Base-by-base conservation (phyloP, 1,284 basidiomycete species). In the Violaceomyces palustris region DNA sequence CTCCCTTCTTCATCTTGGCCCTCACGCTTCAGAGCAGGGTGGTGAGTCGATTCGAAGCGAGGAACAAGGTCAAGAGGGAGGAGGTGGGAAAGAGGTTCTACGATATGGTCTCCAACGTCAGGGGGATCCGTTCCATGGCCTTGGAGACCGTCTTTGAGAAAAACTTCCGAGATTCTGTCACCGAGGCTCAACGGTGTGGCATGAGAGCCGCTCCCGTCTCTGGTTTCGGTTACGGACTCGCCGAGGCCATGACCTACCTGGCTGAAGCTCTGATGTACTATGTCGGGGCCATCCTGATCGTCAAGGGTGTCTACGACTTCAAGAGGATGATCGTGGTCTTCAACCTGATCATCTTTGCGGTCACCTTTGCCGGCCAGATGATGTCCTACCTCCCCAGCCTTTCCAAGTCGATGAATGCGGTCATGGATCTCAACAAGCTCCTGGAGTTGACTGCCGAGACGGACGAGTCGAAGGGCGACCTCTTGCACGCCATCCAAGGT, bases 321-420 rank as follows among this genome's bases (percentile, higher is more conserved):
- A 78, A 84, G 52, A 81, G 84, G 55, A 88, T 96, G 85, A 81
- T 94, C 34, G 81, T 91, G 74, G 86, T 88, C 19, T 83, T 94
- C 70, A 86, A 92, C 52, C 79, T 97, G 46, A 85, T 97, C 45
- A 83, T 97, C 28, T 97, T 97, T 77, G 85, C 87, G 0, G 84
- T 97, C 50, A 88, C 88, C 3, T 93, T 94, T 57, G 88, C 88
- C 1, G 83, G 85, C 19, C 87, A 90, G 72, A 80, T 91, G 58
- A 84, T 96, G 80, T 80, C 83, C 22, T 92, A 90, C 76, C 35
- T 73, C 21, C 69, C 71, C 0, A 57, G 53, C 6, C 42, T 67
- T 3, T 47, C 51, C 25, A 70, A 69, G 48, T 42, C 53, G 11
- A 39, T 64, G 22, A 50, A 61, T 27, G 90, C 91, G 1, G 83